Base-by-base conservation (phyloP, 1,139 yeast genomes). In the Eremothecium gossypii region DNA sequence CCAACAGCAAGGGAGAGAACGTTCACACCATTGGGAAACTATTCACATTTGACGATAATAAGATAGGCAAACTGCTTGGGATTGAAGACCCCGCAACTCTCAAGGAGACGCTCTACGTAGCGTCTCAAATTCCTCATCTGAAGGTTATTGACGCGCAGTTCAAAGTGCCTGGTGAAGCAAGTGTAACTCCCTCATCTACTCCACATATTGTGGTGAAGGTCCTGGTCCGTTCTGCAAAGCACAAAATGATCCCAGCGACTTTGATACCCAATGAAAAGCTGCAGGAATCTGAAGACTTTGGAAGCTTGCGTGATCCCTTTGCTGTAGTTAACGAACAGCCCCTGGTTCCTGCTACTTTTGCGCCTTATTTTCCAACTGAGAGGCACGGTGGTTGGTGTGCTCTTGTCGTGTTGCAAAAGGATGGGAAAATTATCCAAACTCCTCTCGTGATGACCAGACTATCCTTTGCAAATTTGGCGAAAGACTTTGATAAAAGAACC, bases 101-200 rank as follows among this genome's bases (percentile, higher is more conserved):
- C 41, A 58, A 69, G 20, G 68, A 69, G 30, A 73, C 86, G 2
- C 60, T 82, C 40, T 64, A 69, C 9, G 73, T 80, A 43, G 95
- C 93, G 2, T 59, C 72, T 6, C 68, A 71, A 41, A 76, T 86
- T 34, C 96, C 97, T 34, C 66, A 70, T 37, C 65, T 91, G 45
- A 78, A 83, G 53, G 68, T 89, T 14, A 52, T 87, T 35, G 77
- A 76, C 41, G 80, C 95, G 37, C 77, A 74, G 45, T 86, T 89
- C 64, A 74, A 76, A 49, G 96, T 89, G 35, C 94, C 96, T 3
- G 98, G 97, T 31, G 97, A 89, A 66, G 63, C 67, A 26, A 48
- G 45, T 27, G 83, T 91, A 9, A 76, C 95, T 2, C 94, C 96
- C 30, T 63, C 67, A 38, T 76, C 97, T 1, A 76, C 74, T 45